Evolutionary conservation across 1,284 basidiomycete species (phyloP).

Genomic region (Peniophora sp.): DNA sequence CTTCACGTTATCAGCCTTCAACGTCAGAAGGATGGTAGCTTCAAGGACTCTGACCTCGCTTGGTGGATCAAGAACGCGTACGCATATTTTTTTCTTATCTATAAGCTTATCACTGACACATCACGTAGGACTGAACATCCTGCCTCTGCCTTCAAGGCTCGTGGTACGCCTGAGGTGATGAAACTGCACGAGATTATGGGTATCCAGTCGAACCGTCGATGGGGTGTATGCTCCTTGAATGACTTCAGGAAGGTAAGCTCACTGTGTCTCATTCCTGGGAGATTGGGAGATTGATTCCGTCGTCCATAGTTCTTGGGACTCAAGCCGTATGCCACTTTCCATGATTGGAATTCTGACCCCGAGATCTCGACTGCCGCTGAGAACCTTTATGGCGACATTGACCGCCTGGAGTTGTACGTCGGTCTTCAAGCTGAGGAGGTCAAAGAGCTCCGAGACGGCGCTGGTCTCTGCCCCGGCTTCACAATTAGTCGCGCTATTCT

Average conservation of each 20-base stretch:
- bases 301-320: conserved; percentile 56
- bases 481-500: conserved; percentile 85
- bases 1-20: conserved; percentile 34
- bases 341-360: conserved; percentile 78
- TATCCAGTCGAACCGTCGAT: conserved; percentile 68
- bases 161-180: conserved; percentile 69
- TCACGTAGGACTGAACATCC: conserved; percentile 55
- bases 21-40: conserved; percentile 55
- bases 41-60: conserved; percentile 70
- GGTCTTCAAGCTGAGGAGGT: conserved; percentile 61
- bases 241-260: conserved; percentile 65
- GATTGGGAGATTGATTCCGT: too few species aligned
- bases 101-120: neutral
- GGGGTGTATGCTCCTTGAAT: conserved; percentile 81
- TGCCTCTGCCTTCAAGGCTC: conserved; percentile 73
- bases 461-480: conserved; percentile 79
- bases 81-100: conserved; percentile 18
- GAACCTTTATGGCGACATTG: conserved; percentile 68
- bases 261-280: neutral
- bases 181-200: conserved; percentile 77
- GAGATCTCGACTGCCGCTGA: conserved; percentile 69
- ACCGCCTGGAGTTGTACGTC: conserved; percentile 77
- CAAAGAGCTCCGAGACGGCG: conserved; percentile 70
- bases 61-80: conserved; percentile 60
- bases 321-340: conserved; percentile 59